These are phyloP conservation scores for Aphanoascus verrucosus DNA, from an alignment of 2,329 filamentous ascomycete genomes.

Conservation along the genomic window DNA sequence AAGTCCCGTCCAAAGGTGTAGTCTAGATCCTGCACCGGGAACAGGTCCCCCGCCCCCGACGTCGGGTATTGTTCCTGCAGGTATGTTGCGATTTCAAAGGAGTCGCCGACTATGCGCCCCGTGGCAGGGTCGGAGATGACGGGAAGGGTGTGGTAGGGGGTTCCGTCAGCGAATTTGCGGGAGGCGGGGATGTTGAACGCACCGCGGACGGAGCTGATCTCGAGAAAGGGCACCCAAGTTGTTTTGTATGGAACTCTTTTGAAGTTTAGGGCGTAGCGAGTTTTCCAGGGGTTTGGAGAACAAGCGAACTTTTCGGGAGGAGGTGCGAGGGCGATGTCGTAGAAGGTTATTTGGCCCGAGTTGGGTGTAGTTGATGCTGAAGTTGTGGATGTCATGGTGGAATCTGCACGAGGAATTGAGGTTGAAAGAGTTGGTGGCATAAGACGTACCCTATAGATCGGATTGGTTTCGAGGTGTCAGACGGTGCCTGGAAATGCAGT, in stretches of 20 bases:
- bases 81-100: constrained; percentile 55
- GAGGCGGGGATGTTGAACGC: constrained; percentile 39
- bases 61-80: constrained; percentile 44
- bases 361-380: background rate
- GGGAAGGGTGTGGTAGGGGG: constrained; percentile 51
- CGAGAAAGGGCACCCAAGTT: constrained; percentile 44
- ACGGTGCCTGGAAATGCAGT: no score
- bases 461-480: no score
- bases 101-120: constrained; percentile 44
- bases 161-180: constrained; percentile 47
- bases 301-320: constrained; percentile 24
- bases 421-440: no score
- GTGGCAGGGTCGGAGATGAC: constrained; percentile 42
- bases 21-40: constrained; percentile 37
- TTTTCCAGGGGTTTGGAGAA: constrained; percentile 45
- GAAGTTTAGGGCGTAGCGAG: constrained; percentile 42
- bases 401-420: background rate
- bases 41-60: constrained; percentile 39
- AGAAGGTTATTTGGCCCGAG: constrained; percentile 29
- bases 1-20: constrained; percentile 27
- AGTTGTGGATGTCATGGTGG: background rate
- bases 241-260: constrained; percentile 41
- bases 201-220: constrained; percentile 42
- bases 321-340: constrained; percentile 38
- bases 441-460: no score